phyloP scores from a whole-genome alignment of 495 filamentous ascomycete species.

The Hyaloscypha bicolor region DNA sequence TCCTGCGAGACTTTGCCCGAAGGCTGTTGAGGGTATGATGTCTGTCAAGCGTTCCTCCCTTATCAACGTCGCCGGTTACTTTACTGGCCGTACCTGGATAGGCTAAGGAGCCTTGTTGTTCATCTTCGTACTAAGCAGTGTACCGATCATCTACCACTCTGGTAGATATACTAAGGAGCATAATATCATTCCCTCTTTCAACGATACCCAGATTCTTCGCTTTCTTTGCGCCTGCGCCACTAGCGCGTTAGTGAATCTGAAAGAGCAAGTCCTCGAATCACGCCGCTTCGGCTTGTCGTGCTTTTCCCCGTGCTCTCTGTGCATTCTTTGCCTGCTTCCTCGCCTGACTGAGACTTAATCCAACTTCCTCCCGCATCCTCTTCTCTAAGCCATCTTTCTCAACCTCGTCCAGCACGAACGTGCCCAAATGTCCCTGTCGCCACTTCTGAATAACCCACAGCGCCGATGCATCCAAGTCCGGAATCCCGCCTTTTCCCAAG shows the following conservation, averaged over 20 bases:
- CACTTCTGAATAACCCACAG: conserved; percentile 85
- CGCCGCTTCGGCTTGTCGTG: conserved; percentile 8
- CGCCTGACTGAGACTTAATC: conserved; percentile 37
- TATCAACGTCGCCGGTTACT: too few relatives aligned
- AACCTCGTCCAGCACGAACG: conserved; percentile 80
- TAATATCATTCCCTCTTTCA: too few relatives aligned
- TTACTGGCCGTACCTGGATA: too few relatives aligned
- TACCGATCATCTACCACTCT: too few relatives aligned
- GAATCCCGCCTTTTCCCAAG: conserved; percentile 71
- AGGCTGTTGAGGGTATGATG: background rate
- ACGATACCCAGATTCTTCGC: too few relatives aligned
- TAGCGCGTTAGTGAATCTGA: too few relatives aligned
- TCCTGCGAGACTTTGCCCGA: background rate
- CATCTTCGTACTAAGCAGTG: too few relatives aligned
- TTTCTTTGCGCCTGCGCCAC: too few relatives aligned
- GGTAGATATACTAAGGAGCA: too few relatives aligned
- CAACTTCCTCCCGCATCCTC: conserved; percentile 42
- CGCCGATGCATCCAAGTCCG: conserved; percentile 73
- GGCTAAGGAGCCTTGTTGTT: too few relatives aligned
- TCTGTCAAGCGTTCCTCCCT: too few relatives aligned
- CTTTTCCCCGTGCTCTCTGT: conserved; percentile 28
- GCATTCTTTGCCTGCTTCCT: conserved; percentile 42
- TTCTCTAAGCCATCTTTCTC: conserved; percentile 53
- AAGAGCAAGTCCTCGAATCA: too few relatives aligned
- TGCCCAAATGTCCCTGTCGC: conserved; percentile 74